Evolutionary conservation across 257 asterid genomes (phyloP), one percentile per base, ranked within the genome.

Genomic region (Penstemon davidsonii): DNA sequence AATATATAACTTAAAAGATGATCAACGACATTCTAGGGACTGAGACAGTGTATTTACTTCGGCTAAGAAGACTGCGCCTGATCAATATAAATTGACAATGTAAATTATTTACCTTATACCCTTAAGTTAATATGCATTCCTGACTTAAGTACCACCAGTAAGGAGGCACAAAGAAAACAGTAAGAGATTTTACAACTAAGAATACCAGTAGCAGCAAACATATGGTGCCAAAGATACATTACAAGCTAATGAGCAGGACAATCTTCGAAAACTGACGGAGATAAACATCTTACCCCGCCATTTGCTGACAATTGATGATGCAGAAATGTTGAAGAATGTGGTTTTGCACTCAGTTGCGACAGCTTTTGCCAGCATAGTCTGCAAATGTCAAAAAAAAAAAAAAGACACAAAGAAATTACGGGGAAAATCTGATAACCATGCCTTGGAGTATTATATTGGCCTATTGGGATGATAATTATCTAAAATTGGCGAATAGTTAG

Each of bases 331-430:
- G 90, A 94, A 94, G 83, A 91, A 91, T 68, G 99, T 94, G 42
- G 99, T 94, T 4, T 94, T 90, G 90, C 99, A 94, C 85, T 91
- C 97, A 13, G 99, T 94, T 73, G 99, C 99, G 72, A 94, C 99
- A 83, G 99, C 97, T 82, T 94, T 94, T 45, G 99, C 99, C 74
- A 94, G 90, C 97, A 94, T 90, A 64, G 99, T 94, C 99, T 94
- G 84, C 83, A 81, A 63, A 8, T 66, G 61, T 60, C 57, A 47
- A 66, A 70, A 68, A 25, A 18, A 15, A 45, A 10, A 38, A 45
- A 41, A 38, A 68, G 62, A 69, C 56, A 25, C 11, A 42, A 45
- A 15, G 37, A 49, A n/a, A 36, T 46, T 6, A 64, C 33, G 33
- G 1, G 33, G 33, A 25, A 25, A 25, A 25, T 25, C 33, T 0